Evolutionary conservation across 2,329 filamentous ascomycete genomes (phyloP).

Genomic region (Fusarium devonianum): DNA sequence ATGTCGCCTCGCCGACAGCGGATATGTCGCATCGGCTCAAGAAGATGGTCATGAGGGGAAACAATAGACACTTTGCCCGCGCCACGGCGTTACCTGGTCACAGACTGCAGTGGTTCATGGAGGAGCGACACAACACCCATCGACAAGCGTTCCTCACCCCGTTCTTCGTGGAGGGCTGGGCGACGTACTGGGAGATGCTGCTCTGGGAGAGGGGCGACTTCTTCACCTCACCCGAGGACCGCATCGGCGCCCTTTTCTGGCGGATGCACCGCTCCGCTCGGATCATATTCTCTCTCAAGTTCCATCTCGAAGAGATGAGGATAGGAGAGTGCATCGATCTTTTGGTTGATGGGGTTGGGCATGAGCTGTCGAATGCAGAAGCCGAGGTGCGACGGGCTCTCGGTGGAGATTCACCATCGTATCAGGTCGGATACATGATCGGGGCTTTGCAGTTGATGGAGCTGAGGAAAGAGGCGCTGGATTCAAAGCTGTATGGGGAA

Average conservation of each 20-base stretch:
- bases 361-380: slow-evolving; percentile 66
- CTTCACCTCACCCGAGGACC: slow-evolving; percentile 57
- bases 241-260: slow-evolving; percentile 67
- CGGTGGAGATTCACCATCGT: slow-evolving; percentile 61
- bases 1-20: slow-evolving; percentile 63
- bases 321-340: slow-evolving; percentile 64
- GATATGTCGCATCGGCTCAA: slow-evolving; percentile 62
- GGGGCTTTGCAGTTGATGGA: slow-evolving; percentile 64
- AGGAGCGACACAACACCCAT: slow-evolving; percentile 56
- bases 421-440: slow-evolving; percentile 67
- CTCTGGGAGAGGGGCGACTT: slow-evolving; percentile 63
- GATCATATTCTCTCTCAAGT: slow-evolving; percentile 65
- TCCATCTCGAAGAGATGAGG: slow-evolving; percentile 62
- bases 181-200: slow-evolving; percentile 67
- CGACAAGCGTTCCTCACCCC: slow-evolving; percentile 62
- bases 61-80: slow-evolving; percentile 63
- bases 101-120: slow-evolving; percentile 60
- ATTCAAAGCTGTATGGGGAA: slow-evolving; percentile 50
- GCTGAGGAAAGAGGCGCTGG: slow-evolving; percentile 58
- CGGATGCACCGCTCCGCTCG: slow-evolving; percentile 67
- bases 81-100: slow-evolving; percentile 68
- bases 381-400: slow-evolving; percentile 66
- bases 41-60: slow-evolving; percentile 66
- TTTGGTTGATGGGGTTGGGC: slow-evolving; percentile 63
- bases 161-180: slow-evolving; percentile 68